These are phyloP conservation scores for Cyberlindnera meyerae DNA, from an alignment of 805 yeast genomes.

Conservation along the genomic window DNA sequence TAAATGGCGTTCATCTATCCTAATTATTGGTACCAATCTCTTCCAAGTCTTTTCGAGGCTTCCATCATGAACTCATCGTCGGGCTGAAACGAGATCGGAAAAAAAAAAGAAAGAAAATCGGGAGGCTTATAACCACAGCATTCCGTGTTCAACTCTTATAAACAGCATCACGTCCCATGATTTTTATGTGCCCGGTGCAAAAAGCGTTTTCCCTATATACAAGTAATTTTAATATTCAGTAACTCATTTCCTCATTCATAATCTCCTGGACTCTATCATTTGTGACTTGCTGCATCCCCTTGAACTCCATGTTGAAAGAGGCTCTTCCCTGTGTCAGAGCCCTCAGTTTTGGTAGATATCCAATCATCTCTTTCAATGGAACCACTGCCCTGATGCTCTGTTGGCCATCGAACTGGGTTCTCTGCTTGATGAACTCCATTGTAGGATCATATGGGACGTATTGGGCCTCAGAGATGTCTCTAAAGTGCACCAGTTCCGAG, in stretches of 20 bases:
- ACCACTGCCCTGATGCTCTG: constrained; percentile 72
- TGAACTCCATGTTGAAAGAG: constrained; percentile 70
- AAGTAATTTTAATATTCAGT: neutral
- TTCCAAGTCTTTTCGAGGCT: too few species aligned
- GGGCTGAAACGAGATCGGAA: too few species aligned
- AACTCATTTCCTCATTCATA: constrained; percentile 17
- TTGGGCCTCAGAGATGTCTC: constrained; percentile 52
- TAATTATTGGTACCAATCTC: too few species aligned
- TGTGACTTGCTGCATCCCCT: constrained; percentile 66
- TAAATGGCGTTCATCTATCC: too few species aligned
- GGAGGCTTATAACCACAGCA: too few species aligned
- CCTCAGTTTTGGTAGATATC: constrained; percentile 72
- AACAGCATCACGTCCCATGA: too few species aligned
- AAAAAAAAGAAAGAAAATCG: too few species aligned
- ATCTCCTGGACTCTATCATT: constrained; percentile 43
- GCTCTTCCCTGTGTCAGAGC: constrained; percentile 90
- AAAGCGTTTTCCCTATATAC: neutral
- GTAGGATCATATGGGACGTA: constrained; percentile 81
- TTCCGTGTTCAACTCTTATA: too few species aligned
- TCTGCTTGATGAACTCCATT: constrained; percentile 26
- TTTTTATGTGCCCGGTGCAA: too few species aligned
- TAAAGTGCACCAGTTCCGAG: constrained; percentile 42
- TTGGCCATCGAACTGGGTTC: constrained; percentile 20
- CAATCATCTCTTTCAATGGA: constrained; percentile 86
- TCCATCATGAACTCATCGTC: too few species aligned